Conservation (phyloP, 2,329 filamentous ascomycete genomes). For the Colletotrichum sojae region DNA sequence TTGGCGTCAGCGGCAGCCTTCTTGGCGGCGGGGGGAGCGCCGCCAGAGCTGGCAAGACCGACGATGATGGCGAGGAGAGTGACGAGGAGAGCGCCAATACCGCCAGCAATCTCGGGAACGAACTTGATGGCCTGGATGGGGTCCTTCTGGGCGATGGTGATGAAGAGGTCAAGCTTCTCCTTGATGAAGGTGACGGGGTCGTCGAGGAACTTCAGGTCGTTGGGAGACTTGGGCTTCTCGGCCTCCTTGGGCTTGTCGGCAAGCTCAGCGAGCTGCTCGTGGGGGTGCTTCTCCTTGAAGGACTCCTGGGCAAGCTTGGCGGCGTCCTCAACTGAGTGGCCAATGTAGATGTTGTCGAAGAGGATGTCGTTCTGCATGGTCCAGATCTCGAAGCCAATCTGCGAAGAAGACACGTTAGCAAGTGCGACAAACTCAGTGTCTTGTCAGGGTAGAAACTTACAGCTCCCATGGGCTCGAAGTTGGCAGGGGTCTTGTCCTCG, state of each 20-base stretch:
- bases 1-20: slow-evolving; percentile 75
- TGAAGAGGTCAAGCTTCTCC: slow-evolving; percentile 94
- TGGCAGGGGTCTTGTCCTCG: slow-evolving; percentile 96
- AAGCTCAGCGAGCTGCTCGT: slow-evolving; percentile 86
- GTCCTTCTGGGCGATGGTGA: slow-evolving; percentile 85
- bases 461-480: slow-evolving; percentile 98
- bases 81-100: slow-evolving; percentile 78
- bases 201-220: slow-evolving; percentile 88
- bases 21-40: slow-evolving; percentile 77
- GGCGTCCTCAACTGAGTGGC: slow-evolving; percentile 94
- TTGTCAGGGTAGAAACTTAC: slow-evolving; percentile 68
- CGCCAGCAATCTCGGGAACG: slow-evolving; percentile 91
- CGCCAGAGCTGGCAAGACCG: slow-evolving; percentile 74
- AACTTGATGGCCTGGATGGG: slow-evolving; percentile 88
- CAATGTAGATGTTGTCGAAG: slow-evolving; percentile 99
- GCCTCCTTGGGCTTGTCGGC: slow-evolving; percentile 82
- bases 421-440: slow-evolving; percentile 12
- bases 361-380: slow-evolving; percentile 99
- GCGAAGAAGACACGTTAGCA: slow-evolving; percentile 22
- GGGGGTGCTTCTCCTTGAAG: slow-evolving; percentile 87
- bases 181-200: slow-evolving; percentile 90
- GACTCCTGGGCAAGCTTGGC: slow-evolving; percentile 90
- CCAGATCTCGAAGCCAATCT: slow-evolving; percentile 99
- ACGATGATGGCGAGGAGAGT: slow-evolving; percentile 80
- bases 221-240: slow-evolving; percentile 77